phyloP scores from a whole-genome alignment of 2,329 filamentous ascomycete genomes.

The Ampelomyces quisqualis region DNA sequence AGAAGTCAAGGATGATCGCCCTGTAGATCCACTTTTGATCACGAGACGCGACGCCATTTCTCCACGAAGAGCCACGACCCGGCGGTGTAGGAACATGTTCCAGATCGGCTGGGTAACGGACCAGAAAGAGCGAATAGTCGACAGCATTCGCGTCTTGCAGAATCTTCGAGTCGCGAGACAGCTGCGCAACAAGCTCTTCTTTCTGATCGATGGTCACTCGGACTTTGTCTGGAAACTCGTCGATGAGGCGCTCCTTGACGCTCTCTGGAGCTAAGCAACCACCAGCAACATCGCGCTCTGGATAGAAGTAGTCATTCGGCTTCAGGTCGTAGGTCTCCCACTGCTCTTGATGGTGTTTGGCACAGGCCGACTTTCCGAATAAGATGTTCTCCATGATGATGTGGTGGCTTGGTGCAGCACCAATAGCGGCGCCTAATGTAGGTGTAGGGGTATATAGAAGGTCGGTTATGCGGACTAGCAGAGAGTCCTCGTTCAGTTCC shows the following conservation, averaged over 20 bases:
- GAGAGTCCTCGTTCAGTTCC: conserved; percentile 58
- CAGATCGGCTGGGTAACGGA: conserved; percentile 54
- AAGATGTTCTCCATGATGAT: conserved; percentile 78
- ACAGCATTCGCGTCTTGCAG: conserved; percentile 65
- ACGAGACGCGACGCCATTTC: conserved; percentile 60
- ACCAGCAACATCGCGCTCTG: conserved; percentile 68
- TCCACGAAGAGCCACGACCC: conserved; percentile 53
- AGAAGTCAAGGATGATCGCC: conserved; percentile 70
- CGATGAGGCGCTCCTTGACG: conserved; percentile 65
- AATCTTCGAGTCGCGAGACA: conserved; percentile 64
- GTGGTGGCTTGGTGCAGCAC: conserved; percentile 67
- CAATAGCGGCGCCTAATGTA: conserved; percentile 61
- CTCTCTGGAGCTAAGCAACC: conserved; percentile 63
- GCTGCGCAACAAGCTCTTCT: conserved; percentile 55
- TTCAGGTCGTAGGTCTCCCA: conserved; percentile 78
- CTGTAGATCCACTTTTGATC: conserved; percentile 69
- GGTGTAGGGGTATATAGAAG: conserved; percentile 59
- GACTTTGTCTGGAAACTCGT: conserved; percentile 68
- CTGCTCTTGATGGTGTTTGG: conserved; percentile 45
- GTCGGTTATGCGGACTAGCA: conserved; percentile 71
- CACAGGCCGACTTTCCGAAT: conserved; percentile 55
- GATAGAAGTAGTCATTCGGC: conserved; percentile 73
- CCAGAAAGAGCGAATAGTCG: conserved; percentile 73
- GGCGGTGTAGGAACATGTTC: conserved; percentile 38
- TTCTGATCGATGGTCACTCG: conserved; percentile 58